Percentiles rank a stretch among this genome's conserved stretches.
phyloP scores from a whole-genome alignment of 78 protist genomes.

The Ministeria vibrans region DNA sequence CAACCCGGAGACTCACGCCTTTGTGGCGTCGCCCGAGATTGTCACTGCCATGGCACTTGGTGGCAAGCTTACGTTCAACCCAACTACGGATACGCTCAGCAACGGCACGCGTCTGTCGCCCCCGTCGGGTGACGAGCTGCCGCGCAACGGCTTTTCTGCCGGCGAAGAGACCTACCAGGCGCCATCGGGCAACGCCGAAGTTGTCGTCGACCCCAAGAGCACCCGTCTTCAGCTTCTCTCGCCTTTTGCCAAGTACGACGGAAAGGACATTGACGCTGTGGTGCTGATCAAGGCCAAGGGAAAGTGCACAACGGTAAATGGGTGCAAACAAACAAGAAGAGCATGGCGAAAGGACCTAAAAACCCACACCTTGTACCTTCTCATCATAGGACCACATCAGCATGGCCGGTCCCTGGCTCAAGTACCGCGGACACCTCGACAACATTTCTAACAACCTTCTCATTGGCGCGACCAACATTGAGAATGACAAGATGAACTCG shows the following conservation, averaged over 20 bases:
- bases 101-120: slow-evolving; percentile 46
- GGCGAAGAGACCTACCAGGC: slow-evolving; percentile 83
- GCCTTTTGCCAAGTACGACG: slow-evolving; percentile 85
- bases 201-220: slow-evolving; percentile 65
- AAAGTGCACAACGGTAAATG: slow-evolving; percentile 95
- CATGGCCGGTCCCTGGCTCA: slow-evolving; percentile 94
- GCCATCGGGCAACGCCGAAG: slow-evolving; percentile 42
- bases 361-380: too few species aligned
- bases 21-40: slow-evolving; percentile 91
- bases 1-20: slow-evolving; percentile 86
- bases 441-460: slow-evolving; percentile 90
- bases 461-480: slow-evolving; percentile 84
- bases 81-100: slow-evolving; percentile 63
- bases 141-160: slow-evolving; percentile 76
- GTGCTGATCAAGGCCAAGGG: slow-evolving; percentile 88
- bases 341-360: too few species aligned
- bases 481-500: slow-evolving; percentile 77
- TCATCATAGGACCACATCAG: slow-evolving; percentile 93
- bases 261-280: slow-evolving; percentile 64
- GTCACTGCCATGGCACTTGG: slow-evolving; percentile 83
- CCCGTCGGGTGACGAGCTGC: slow-evolving; percentile 83
- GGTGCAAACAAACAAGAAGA: too few species aligned
- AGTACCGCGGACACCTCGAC: slow-evolving; percentile 93
- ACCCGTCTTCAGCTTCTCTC: slow-evolving; percentile 75
- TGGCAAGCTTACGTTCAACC: slow-evolving; percentile 83